phyloP scores from a whole-genome alignment of 2,329 filamentous ascomycete species.

The Neoarthrinium moseri region DNA sequence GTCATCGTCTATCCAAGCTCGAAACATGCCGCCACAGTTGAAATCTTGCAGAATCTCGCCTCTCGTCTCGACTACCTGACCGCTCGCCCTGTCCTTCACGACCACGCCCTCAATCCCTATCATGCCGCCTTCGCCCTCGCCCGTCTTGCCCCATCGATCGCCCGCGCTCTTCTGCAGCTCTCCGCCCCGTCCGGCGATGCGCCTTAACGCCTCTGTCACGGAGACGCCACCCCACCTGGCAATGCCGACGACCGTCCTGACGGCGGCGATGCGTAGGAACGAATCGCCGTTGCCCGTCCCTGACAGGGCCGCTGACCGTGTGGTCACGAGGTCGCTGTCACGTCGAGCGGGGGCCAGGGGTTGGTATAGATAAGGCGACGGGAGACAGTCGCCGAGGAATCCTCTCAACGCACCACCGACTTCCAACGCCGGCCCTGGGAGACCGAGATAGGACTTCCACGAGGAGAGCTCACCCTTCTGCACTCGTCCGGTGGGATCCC shows the following conservation, averaged over 20 bases:
- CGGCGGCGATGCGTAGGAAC: slow-evolving; percentile 72
- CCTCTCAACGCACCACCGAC: slow-evolving; percentile 43
- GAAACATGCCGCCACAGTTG: slow-evolving; percentile 87
- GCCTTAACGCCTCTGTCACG: slow-evolving; percentile 57
- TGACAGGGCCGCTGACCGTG: slow-evolving; percentile 59
- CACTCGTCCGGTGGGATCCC: not conserved
- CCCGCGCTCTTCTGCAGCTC: slow-evolving; percentile 75
- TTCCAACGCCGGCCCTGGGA: slow-evolving; percentile 32
- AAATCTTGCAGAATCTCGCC: slow-evolving; percentile 69
- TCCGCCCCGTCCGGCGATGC: slow-evolving; percentile 68
- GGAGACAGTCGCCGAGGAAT: slow-evolving; percentile 60
- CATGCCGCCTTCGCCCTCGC: slow-evolving; percentile 81
- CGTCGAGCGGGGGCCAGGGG: slow-evolving; percentile 27
- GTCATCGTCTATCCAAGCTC: slow-evolving; percentile 69
- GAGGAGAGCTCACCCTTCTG: not conserved
- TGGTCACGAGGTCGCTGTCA: slow-evolving; percentile 22
- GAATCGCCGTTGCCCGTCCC: slow-evolving; percentile 89
- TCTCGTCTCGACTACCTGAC: slow-evolving; percentile 37
- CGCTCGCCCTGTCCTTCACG: slow-evolving; percentile 39
- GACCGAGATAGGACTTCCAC: slow-evolving; percentile 13
- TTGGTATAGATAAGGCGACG: slow-evolving; percentile 41
- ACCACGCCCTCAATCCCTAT: slow-evolving; percentile 72
- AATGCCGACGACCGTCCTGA: slow-evolving; percentile 70
- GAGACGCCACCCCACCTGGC: slow-evolving; percentile 59
- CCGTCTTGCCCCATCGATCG: slow-evolving; percentile 67